Base-by-base conservation (phyloP, 768 basidiomycete species). In the Psilocybe sp. region DNA sequence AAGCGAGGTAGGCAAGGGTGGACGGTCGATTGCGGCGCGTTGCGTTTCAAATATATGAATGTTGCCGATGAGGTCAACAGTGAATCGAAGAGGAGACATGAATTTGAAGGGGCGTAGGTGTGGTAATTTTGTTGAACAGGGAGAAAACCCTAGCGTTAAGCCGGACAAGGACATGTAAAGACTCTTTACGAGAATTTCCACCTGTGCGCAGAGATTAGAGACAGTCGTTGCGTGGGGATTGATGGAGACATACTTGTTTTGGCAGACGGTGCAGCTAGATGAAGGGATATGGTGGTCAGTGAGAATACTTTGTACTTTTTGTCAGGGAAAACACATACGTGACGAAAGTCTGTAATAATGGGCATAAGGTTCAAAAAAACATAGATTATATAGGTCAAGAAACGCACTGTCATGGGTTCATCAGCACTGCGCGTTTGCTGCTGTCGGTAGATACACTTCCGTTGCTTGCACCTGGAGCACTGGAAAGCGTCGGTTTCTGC, bases 401-500 rank as follows among this genome's bases (percentile, higher is more conserved):
- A 41, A 42, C 12, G 9, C 45, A 59, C 57, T n/a, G 96, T 98
- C 95, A 98, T 98, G 18, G 96, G 95, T 70, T 98, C 97, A 72
- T 98, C 97, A 7, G 97, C 96, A 63, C 91, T 93, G 48, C 97
- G 81, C 7, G 97, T 99, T 66, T 99, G 97, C 60, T 92, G 92
- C 73, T 98, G 94, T 57, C 92, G 87, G 61, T 97, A 98, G 40
- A 87, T 81, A 60, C 92, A 91, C 71, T 93, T 92, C 60, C 88
- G 74, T 86, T 95, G 89, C 60, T 94, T 95, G 83, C 97, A 99
- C 59, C 90, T 80, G 9, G 84, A 79, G 63, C 97, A 99, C 65
- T 98, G 92, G 89, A 99, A 99, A 2, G 92, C 95, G 55, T 94
- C 92, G 1, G 97, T 99, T 67, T 98, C 97, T 12, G 95, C 93